Base-by-base conservation (phyloP, 2,329 filamentous ascomycete genomes). In the Stemphylium beticola region DNA sequence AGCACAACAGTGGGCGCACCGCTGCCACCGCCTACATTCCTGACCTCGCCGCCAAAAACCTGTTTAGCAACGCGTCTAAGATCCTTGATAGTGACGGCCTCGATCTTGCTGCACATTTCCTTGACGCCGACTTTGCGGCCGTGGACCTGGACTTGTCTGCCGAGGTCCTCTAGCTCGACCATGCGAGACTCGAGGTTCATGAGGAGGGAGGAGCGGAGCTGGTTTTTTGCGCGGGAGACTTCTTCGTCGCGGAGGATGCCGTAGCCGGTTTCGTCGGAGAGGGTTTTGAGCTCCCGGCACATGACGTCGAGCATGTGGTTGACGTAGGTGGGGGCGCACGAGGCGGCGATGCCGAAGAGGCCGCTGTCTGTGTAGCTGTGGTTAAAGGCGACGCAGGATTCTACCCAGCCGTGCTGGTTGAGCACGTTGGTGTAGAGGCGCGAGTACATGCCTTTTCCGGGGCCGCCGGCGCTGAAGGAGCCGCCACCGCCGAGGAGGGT, bases 381-480 rank as follows among this genome's bases (percentile, higher is more conserved):
- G 82, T 98, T 98, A 82, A 98, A 98, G 26, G 93, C 90, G 46
- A 96, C 84, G 78, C 95, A 98, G 57, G 87, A 93, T 79, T 99
- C 95, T 22, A 99, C 92, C 93, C 93, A 99, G 65, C 90, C 92
- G 78, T 96, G 88, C 78, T 98, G 93, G 81, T 99, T 99, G 46
- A 99, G 85, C 0, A 98, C 93, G 74, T 97, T 96, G 60, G 93
- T 98, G 82, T 97, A 99, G 8, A 99, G 85, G 11, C 95, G 89
- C 33, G 91, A 96, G 82, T 98, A 98, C 95, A 99, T 99, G 75
- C 95, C 95, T 81, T 99, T 99, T 48, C 95, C 95, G 4, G 95
- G 95, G 0, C 95, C 95, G 67, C 95, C 95, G 49, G 95, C 95
- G 14, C 91, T 96, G 81, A 99, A 99, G 51, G 93, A 97, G 20